A percentile compares a stretch with the other conserved stretches of the same genome.
Evolutionary conservation across 2,329 filamentous ascomycete genomes (phyloP).

Genomic region (Ilyonectria mors-panacis): DNA sequence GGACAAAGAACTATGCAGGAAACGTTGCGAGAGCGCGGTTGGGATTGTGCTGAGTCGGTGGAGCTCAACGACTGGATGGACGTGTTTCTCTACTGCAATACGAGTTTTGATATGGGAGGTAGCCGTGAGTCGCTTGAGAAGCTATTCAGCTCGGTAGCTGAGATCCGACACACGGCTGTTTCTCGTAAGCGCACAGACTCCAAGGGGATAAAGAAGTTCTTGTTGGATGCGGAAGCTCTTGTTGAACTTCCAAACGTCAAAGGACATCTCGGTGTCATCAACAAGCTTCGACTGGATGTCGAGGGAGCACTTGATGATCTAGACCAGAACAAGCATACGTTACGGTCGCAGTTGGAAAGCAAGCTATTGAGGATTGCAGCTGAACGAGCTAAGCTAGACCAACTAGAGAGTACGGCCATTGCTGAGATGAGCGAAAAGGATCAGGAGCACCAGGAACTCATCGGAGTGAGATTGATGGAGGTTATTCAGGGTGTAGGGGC

Average conservation of each 20-base stretch:
- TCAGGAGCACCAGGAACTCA: not conserved
- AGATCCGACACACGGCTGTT: constrained; percentile 3
- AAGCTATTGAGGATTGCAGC: no score
- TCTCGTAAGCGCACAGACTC: not conserved
- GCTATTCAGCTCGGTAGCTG: not conserved
- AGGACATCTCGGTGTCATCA: not conserved
- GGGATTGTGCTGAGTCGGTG: constrained; percentile 9
- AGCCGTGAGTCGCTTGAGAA: not conserved
- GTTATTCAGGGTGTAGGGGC: no score
- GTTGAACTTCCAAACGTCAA: not conserved
- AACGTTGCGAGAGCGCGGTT: not conserved
- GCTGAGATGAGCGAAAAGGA: not conserved
- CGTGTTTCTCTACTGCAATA: not conserved
- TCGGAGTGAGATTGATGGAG: no score
- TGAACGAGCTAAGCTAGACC: not conserved
- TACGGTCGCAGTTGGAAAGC: not conserved
- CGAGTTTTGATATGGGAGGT: not conserved
- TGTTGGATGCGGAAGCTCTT: not conserved
- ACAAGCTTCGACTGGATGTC: not conserved
- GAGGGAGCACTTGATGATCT: not conserved
- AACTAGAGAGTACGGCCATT: not conserved
- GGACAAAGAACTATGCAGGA: not conserved
- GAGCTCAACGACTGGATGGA: constrained; percentile 1
- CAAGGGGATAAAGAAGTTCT: not conserved
- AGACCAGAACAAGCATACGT: not conserved